Evolutionary conservation across 2,329 filamentous ascomycete species (phyloP), one percentile per base, ranked within the genome.

Genomic region (Fusarium solani-melongenae): DNA sequence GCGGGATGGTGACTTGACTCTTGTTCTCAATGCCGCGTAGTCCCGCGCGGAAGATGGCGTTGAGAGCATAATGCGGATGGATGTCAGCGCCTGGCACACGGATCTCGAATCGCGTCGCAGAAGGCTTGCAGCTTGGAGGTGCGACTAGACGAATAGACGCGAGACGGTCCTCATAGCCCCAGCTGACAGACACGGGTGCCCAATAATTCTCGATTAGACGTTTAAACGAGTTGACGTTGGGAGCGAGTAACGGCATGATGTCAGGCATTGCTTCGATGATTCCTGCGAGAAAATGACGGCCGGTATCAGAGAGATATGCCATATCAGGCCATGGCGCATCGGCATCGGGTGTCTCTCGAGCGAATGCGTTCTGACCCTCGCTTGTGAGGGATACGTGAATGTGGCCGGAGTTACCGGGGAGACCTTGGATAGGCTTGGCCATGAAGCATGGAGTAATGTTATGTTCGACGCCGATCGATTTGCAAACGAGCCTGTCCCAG

Each of bases 361-460:
- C 29, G 8, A 56, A 56, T 15, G 20, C 29, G 12, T 56, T 56
- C n/a, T 56, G 31, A 6, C 51, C 31, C 6, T 20, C 7, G 9
- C 24, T 41, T 10, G 36, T 69, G 5, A 69, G 27, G 12, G 66
- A 69, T 3, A 69, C 62, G 24, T 69, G 66, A 14, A 66, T 66
- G 14, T 69, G 66, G 1, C 66, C 66, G 6, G 66, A 69, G 29
- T 69, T 69, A n/a, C 66, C 66, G 2, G 66, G 62, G 41, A 69
- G 65, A 11, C 66, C 66, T 5, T 69, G 66, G 6, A 69, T 27
- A 4, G 66, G 66, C 14, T 69, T 69, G 14, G 66, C 66, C 66
- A 69, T 66, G 49, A 69, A 69, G 15, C 66, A 69, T 12, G 66
- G 66, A 2, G 66, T 69, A 11, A 69, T 58, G 11, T 55, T 56